Evolutionary conservation across 768 basidiomycete species (phyloP), one percentile per base, ranked within the genome.

Genomic region (Serendipita indica): DNA sequence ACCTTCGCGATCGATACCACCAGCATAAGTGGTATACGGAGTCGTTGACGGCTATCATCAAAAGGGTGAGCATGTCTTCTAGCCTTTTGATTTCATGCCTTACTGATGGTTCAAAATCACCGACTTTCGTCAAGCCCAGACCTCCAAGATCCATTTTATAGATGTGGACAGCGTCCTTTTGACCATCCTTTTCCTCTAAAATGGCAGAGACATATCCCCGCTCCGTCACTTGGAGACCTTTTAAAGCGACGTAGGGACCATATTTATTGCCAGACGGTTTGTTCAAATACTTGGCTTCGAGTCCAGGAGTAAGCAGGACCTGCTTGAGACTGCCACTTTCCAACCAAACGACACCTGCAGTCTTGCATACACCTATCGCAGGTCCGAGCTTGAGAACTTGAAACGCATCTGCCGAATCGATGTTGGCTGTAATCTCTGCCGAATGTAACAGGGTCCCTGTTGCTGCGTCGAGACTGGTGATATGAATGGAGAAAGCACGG

Each of bases 181-280:
- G 10, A 27, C 25, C 32, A 5, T 54, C 49, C 49, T 54, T 54
- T 10, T 33, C 16, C 25, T 54, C 32, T n/a, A 54, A 72, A 46
- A 81, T 64, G 2, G 78, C 85, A 20, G 93, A 72, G 33, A 89
- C 74, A 20, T 79, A 69, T 0, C 86, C 89, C 28, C 73, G 65
- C 0, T 66, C 63, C n/a, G 70, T 66, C 33, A 88, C 70, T 10
- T 81, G 81, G 3, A 87, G 70, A 63, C 90, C 84, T 13, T 79
- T 58, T 20, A 93, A 70, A 30, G 70, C 69, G 10, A 70, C 71
- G 67, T 81, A 87, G 16, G 67, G 67, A 1, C 70, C 60, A 2
- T 73, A 70, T 52, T 78, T 76, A 58, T 79, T 61, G 0, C 72
- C 63, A 7, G 67, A 60, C 4, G 77, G 71, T 6, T 20, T 25